phyloP scores from a whole-genome alignment of 331 rosid species.

The Telfairia occidentalis region DNA sequence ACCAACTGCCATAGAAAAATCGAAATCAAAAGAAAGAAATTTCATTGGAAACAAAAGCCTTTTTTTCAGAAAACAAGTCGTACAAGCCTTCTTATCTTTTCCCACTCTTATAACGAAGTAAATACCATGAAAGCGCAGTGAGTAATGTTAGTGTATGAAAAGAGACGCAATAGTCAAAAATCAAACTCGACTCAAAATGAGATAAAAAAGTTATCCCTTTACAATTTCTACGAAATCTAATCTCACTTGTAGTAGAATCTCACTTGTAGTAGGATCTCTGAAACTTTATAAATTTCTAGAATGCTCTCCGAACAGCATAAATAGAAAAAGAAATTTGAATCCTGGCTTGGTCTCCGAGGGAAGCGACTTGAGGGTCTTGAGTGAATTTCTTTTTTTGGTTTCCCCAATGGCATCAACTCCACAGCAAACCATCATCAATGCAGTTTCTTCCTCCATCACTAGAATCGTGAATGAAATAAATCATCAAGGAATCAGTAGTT shows the following conservation, averaged over 20 bases:
- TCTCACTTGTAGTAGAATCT: neutral
- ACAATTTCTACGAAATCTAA: neutral
- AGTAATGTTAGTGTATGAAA: neutral
- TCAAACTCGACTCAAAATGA: too few relatives aligned
- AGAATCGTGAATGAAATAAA: neutral
- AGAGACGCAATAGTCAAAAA: neutral
- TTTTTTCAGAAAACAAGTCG: too few relatives aligned
- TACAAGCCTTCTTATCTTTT: too few relatives aligned
- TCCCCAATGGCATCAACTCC: conserved; percentile 8
- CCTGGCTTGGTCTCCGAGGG: neutral
- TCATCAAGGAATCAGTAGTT: too few relatives aligned
- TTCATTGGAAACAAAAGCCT: too few relatives aligned
- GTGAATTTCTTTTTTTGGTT: neutral
- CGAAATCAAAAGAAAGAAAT: too few relatives aligned
- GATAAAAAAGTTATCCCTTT: neutral
- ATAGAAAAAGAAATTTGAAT: too few relatives aligned
- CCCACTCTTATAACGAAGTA: too few relatives aligned
- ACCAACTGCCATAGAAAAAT: too few relatives aligned
- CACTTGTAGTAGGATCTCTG: too few relatives aligned
- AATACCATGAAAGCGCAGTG: neutral
- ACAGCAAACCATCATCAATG: neutral
- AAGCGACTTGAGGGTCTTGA: neutral
- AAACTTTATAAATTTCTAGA: too few relatives aligned
- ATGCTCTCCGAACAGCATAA: neutral
- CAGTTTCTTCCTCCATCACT: neutral